These are phyloP conservation scores for Tuber umbilicatum DNA, from an alignment of 495 filamentous ascomycete genomes.

Conservation along the genomic window DNA sequence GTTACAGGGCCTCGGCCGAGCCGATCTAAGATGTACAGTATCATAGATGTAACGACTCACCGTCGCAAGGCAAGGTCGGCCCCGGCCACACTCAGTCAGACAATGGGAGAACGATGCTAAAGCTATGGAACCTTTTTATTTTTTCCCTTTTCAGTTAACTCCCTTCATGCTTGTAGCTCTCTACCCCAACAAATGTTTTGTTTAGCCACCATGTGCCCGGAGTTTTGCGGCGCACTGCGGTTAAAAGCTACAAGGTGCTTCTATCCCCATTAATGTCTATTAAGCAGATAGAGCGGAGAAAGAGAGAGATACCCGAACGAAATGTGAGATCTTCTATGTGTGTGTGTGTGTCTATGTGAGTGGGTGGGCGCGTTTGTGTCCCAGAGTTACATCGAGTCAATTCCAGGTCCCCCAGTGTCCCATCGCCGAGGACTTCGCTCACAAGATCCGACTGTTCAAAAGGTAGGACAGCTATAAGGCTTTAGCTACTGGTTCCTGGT, in stretches of 20 bases:
- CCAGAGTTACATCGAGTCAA: neutral
- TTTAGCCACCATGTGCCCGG: neutral
- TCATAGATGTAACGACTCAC: constrained; percentile 22
- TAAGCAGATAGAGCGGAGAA: neutral
- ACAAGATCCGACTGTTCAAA: neutral
- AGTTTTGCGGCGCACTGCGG: neutral
- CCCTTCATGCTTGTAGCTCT: neutral
- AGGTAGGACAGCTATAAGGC: neutral
- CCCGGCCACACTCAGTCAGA: constrained; percentile 20
- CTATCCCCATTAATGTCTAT: neutral
- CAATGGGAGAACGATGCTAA: neutral
- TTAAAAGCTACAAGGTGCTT: neutral
- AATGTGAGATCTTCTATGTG: neutral
- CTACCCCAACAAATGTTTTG: neutral
- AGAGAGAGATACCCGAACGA: neutral
- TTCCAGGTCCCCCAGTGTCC: neutral
- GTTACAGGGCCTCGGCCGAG: constrained; percentile 31
- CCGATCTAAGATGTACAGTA: constrained; percentile 39
- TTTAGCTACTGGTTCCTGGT: neutral
- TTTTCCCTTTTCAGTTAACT: neutral
- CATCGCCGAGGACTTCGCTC: neutral
- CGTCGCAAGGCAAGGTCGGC: constrained; percentile 26
- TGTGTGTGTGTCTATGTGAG: neutral
- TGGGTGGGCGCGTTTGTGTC: too few relatives aligned
- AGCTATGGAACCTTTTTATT: neutral